Base-by-base conservation (phyloP, 2,329 filamentous ascomycete species). In the Cercospora zeae-maydis region DNA sequence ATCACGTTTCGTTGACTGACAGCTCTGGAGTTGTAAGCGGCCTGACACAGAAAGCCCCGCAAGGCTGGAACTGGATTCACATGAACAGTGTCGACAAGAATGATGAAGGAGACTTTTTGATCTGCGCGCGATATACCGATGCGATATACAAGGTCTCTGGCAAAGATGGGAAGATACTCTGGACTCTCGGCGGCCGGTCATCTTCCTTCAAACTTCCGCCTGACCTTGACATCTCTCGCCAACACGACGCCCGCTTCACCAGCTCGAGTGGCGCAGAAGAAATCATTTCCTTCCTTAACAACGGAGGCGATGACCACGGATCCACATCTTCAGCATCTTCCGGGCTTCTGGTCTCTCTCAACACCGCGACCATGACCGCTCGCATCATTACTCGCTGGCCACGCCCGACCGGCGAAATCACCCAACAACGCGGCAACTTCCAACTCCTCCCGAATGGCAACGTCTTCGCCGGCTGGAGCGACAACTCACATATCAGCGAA, bases 1-100 rank as follows among this genome's bases (percentile, higher is more conserved):
- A 74, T 33, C 69, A 74, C 39, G 67, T 78, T 56, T 67, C 71
- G 4, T 57, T 77, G 11, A 69, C 71, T 27, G 74, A 76, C 59
- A 78, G 74, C 10, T 53, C 49, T 19, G 55, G 53, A 10, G 45
- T 49, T 9, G 34, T 27, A 0, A 31, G 34, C 10, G 51, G 58
- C 7, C n/a, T 36, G 3, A 45, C 54, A 8, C 45, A 59, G 6
- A 54, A 24, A 9, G 19, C 36, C 4, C 56, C 52, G 9, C 54
- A 59, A 36, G 45, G 45, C 19, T 70, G 66, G 64, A 59, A 67
- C 34, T 69, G 60, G 60, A 51, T 67, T 33, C 78, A 79, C 51
- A 69, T 76, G 53, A 79, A 79, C 61, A 72, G 76, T 1, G 70
- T 78, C 24, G 76, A 78, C 58, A 77, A 75, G 59, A 75, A 76